Conservation (phyloP, 306 rosid species). For the Abrus precatorius region DNA sequence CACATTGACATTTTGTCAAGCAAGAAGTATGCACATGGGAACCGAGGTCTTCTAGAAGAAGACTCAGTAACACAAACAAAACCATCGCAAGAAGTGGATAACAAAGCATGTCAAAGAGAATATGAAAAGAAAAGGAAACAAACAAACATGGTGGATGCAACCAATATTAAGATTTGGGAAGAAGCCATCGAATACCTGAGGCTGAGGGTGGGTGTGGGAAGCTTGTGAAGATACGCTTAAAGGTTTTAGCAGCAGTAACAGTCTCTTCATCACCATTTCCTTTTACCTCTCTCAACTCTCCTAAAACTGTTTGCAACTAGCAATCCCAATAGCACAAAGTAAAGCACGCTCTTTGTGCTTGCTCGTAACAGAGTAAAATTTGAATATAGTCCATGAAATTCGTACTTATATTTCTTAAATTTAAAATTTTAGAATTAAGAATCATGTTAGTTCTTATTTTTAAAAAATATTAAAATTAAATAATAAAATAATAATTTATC, state of each 20-base stretch:
- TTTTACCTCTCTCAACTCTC: constrained; percentile 16
- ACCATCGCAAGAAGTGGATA: background rate
- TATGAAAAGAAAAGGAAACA: background rate
- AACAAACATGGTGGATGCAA: background rate
- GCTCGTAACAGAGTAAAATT: background rate
- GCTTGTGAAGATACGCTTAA: constrained; percentile 57
- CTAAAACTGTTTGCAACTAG: background rate
- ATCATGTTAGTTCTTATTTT: too few relatives aligned
- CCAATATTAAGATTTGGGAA: constrained; percentile 10
- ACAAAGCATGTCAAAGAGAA: constrained; percentile 1
- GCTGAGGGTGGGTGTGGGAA: constrained; percentile 70
- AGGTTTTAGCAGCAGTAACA: constrained; percentile 74
- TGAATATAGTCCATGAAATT: too few relatives aligned
- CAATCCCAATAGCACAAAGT: background rate
- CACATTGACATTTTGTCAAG: constrained; percentile 58
- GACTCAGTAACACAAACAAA: constrained; percentile 6
- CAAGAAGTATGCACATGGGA: constrained; percentile 52
- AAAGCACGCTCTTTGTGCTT: background rate
- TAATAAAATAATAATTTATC: too few relatives aligned
- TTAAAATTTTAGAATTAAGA: too few relatives aligned
- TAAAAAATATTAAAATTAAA: too few relatives aligned
- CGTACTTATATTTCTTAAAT: too few relatives aligned
- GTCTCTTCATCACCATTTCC: constrained; percentile 64
- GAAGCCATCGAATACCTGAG: constrained; percentile 57
- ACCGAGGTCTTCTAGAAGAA: background rate